phyloP scores from a whole-genome alignment of 192 early-diverging fungal species.

The Chytriomyces sp. region DNA sequence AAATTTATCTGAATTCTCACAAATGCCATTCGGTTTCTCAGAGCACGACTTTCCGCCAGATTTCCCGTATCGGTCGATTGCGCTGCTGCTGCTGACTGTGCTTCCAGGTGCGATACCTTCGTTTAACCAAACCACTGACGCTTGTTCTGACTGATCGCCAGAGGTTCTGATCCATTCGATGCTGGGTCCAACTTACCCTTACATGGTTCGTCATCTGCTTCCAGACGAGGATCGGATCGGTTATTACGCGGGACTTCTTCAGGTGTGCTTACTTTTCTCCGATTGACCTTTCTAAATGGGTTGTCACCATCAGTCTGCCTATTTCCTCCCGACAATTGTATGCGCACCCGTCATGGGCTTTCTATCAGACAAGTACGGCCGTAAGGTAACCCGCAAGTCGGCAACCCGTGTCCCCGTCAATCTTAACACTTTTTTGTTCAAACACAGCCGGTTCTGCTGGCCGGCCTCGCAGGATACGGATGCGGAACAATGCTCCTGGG shows the following conservation, averaged over 20 bases:
- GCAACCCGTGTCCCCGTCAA: no score
- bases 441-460: slow-evolving; percentile 37
- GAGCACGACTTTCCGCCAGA: neutral
- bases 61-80: neutral
- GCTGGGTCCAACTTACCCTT: slow-evolving; percentile 50
- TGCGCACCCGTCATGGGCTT: slow-evolving; percentile 48
- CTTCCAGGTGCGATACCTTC: neutral
- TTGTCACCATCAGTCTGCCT: slow-evolving; percentile 29
- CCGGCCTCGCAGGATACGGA: slow-evolving; percentile 44
- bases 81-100: neutral
- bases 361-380: slow-evolving; percentile 43
- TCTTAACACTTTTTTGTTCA: neutral
- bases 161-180: slow-evolving; percentile 47
- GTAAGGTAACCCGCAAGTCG: slow-evolving; percentile 15
- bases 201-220: slow-evolving; percentile 45
- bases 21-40: no score
- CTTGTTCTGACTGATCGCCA: slow-evolving; percentile 13
- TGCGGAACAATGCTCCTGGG: slow-evolving; percentile 45
- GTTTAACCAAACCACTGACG: neutral
- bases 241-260: slow-evolving; percentile 46
- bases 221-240: slow-evolving; percentile 35
- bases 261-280: slow-evolving; percentile 11
- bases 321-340: slow-evolving; percentile 48
- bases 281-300: neutral
- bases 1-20: no score